These are phyloP conservation scores for Fusarium bactridioides DNA, from an alignment of 2,329 filamentous ascomycete species.

Conservation along the genomic window DNA sequence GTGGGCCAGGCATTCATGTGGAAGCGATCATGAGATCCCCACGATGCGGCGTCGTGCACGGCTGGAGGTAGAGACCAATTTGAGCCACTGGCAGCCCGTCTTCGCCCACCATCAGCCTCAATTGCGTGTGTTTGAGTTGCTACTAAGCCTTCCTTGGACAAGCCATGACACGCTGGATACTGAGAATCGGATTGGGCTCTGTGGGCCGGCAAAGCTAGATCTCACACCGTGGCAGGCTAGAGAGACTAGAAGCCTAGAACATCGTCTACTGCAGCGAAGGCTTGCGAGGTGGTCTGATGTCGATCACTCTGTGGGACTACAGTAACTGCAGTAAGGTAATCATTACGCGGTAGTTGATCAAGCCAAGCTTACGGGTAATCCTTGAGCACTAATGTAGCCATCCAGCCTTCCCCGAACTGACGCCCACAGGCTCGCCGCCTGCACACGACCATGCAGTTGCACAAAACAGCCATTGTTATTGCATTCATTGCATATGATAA, in stretches of 20 bases:
- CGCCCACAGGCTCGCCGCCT: conserved; percentile 13
- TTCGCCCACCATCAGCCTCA: conserved; percentile 18
- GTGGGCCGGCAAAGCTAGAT: conserved; percentile 15
- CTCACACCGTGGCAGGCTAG: conserved; percentile 25
- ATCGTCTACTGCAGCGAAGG: conserved; percentile 28
- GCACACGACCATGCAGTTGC: conserved; percentile 9
- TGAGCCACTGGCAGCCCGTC: conserved; percentile 10
- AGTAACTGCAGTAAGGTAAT: background rate
- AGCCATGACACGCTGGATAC: conserved; percentile 8
- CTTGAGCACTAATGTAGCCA: conserved; percentile 16
- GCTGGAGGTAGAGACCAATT: conserved; percentile 22
- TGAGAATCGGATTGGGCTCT: conserved; percentile 10
- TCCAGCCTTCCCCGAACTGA: conserved; percentile 23
- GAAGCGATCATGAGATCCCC: conserved; percentile 40
- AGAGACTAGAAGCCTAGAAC: conserved; percentile 36
- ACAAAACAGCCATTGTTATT: background rate
- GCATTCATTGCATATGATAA: background rate
- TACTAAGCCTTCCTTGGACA: conserved; percentile 11
- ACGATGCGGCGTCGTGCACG: conserved; percentile 40
- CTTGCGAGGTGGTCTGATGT: conserved; percentile 42
- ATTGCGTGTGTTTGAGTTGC: background rate
- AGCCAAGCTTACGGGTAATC: background rate
- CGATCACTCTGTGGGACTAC: conserved; percentile 37
- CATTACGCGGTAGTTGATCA: conserved; percentile 14
- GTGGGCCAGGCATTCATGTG: conserved; percentile 21